These are phyloP conservation scores for Persicaria tinctoria DNA, from an alignment of 148 eudicot species.

Conservation along the genomic window DNA sequence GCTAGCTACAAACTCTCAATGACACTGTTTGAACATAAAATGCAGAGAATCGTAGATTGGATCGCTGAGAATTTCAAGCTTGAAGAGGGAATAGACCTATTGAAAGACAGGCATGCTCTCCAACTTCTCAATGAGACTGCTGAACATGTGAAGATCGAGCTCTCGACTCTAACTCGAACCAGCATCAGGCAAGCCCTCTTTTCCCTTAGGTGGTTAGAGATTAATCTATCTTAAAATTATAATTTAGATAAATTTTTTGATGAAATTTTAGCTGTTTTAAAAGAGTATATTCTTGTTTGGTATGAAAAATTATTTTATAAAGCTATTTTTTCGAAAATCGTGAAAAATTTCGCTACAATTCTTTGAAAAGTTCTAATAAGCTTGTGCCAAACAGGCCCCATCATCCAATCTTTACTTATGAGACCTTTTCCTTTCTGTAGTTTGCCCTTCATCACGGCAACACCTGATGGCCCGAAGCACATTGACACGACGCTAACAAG, in stretches of 20 bases:
- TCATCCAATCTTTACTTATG: background rate
- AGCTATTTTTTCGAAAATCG: no score
- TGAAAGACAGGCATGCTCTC: constrained; percentile 64
- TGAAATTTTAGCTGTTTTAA: no score
- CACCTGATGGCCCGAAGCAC: constrained; percentile 90
- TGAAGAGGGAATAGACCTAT: constrained; percentile 60
- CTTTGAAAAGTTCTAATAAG: no score
- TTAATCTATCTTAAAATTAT: no score
- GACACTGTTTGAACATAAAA: background rate
- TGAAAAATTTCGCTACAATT: no score
- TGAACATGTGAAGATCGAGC: constrained; percentile 72
- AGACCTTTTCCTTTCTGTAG: constrained; percentile 23
- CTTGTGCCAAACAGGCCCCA: background rate
- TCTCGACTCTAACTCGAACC: constrained; percentile 60
- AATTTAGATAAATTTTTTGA: no score
- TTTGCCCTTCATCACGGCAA: constrained; percentile 84
- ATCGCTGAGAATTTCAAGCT: constrained; percentile 46
- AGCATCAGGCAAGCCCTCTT: constrained; percentile 35
- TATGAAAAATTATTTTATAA: no score
- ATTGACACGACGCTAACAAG: constrained; percentile 85
- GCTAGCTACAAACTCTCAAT: background rate
- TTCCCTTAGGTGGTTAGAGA: background rate
- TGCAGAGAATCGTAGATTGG: constrained; percentile 73
- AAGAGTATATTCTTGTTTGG: no score
- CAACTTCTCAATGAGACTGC: constrained; percentile 70